Evolutionary conservation across 371 early-diverging fungal species (phyloP).

Genomic region (Haplosporangium sp.): DNA sequence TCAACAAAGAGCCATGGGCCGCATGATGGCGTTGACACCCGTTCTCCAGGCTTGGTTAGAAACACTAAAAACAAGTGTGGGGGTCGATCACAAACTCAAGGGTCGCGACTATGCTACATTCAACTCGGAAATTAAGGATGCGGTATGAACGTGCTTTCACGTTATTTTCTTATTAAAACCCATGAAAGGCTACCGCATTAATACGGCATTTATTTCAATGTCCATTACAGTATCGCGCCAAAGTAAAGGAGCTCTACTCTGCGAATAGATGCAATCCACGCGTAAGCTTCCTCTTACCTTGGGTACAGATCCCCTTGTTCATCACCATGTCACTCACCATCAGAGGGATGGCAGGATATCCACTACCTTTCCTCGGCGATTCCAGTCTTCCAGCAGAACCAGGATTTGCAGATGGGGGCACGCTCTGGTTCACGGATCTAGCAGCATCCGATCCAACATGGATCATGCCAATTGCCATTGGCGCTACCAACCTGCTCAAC

Average conservation of each 20-base stretch:
- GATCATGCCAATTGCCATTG: slow-evolving; percentile 76
- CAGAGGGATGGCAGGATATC: slow-evolving; percentile 73
- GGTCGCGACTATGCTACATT: slow-evolving; percentile 62
- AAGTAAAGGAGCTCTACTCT: slow-evolving; percentile 69
- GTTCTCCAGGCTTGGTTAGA: slow-evolving; percentile 73
- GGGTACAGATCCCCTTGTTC: slow-evolving; percentile 83
- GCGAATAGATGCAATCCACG: slow-evolving; percentile 72
- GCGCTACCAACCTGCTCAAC: slow-evolving; percentile 74
- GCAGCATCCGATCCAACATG: slow-evolving; percentile 77
- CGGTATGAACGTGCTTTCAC: slow-evolving; percentile 42
- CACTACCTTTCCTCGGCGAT: slow-evolving; percentile 63
- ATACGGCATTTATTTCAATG: background rate
- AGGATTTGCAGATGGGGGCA: slow-evolving; percentile 74
- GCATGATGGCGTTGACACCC: slow-evolving; percentile 69
- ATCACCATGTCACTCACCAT: slow-evolving; percentile 76
- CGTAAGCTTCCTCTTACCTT: slow-evolving; percentile 73
- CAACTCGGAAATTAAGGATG: slow-evolving; percentile 61
- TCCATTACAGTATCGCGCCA: slow-evolving; percentile 61
- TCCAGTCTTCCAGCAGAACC: slow-evolving; percentile 52
- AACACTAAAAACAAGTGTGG: slow-evolving; percentile 65
- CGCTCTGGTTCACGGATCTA: slow-evolving; percentile 77
- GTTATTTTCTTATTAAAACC: no score
- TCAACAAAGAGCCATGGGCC: slow-evolving; percentile 71
- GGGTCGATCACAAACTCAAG: slow-evolving; percentile 56
- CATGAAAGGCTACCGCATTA: no score